Conservation (phyloP, 805 yeast genomes). For the Priceomyces haplophilus region DNA sequence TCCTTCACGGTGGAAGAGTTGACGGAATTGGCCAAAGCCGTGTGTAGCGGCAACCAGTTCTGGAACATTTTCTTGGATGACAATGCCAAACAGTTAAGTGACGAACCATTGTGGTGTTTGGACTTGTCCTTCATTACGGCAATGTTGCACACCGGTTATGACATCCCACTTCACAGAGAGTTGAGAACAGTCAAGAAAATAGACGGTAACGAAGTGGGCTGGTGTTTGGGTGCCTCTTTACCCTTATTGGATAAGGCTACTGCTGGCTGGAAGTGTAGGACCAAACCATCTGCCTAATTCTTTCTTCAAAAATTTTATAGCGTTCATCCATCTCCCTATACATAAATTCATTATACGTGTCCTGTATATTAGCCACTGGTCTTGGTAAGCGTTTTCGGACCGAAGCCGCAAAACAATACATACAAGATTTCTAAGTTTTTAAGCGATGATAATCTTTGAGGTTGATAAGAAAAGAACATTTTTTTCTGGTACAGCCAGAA, state of each 20-base stretch:
- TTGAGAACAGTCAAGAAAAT: constrained; percentile 89
- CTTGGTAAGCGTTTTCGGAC: too few species aligned
- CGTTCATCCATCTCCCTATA: neutral
- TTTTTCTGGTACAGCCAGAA: too few species aligned
- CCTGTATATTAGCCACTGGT: too few species aligned
- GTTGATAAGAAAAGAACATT: too few species aligned
- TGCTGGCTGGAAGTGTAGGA: constrained; percentile 69
- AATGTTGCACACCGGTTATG: constrained; percentile 92
- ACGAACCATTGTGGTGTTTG: constrained; percentile 91
- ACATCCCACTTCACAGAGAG: constrained; percentile 85
- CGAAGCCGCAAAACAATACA: too few species aligned
- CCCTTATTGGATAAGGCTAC: constrained; percentile 69
- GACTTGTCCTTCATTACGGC: constrained; percentile 90
- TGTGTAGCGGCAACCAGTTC: constrained; percentile 76
- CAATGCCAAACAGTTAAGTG: constrained; percentile 60
- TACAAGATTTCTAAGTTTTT: too few species aligned
- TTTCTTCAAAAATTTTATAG: neutral
- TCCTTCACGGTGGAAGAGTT: constrained; percentile 85
- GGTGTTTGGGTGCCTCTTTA: constrained; percentile 98
- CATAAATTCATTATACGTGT: too few species aligned
- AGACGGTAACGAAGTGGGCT: constrained; percentile 87
- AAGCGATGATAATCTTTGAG: too few species aligned
- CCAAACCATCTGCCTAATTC: constrained; percentile 17
- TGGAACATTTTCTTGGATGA: constrained; percentile 74
- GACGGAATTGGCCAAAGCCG: constrained; percentile 73